Conservation (phyloP, 768 basidiomycete genomes). For the Lactarius sp. region DNA sequence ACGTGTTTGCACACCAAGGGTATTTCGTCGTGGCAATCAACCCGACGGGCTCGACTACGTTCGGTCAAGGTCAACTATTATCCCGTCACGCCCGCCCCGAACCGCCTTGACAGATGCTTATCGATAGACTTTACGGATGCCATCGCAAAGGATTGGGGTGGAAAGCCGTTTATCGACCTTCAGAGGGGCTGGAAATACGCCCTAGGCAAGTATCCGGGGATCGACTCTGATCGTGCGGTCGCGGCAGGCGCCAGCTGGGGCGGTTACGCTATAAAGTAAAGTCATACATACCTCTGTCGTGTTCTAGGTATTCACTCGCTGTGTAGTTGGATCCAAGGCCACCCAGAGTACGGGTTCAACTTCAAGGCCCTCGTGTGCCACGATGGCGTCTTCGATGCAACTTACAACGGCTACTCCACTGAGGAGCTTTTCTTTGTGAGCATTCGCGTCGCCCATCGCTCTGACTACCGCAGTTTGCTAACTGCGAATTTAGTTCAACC, state of each 20-base stretch:
- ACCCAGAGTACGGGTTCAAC: constrained; percentile 79
- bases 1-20: constrained; percentile 70
- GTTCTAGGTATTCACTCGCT: constrained; percentile 5
- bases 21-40: constrained; percentile 88
- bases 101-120: background rate
- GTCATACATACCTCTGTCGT: background rate
- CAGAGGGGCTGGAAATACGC: constrained; percentile 69
- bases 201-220: constrained; percentile 64
- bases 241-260: constrained; percentile 84
- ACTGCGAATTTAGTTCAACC: constrained; percentile 56
- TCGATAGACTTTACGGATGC: constrained; percentile 69
- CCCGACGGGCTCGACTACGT: constrained; percentile 91
- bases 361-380: constrained; percentile 93
- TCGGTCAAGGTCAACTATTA: constrained; percentile 63
- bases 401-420: constrained; percentile 80
- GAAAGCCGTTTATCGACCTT: constrained; percentile 78
- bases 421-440: constrained; percentile 89
- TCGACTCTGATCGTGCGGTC: constrained; percentile 50
- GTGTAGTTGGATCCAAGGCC: constrained; percentile 88
- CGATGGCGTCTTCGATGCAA: constrained; percentile 86
- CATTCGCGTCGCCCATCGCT: constrained; percentile 13
- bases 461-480: background rate
- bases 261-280: constrained; percentile 82
- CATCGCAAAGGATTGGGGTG: constrained; percentile 79
- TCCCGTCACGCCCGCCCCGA: background rate